Percentiles rank a stretch among this genome's conserved stretches.
Conservation (phyloP, 2,329 filamentous ascomycete genomes). For the Malbranchea cinnamomea region DNA sequence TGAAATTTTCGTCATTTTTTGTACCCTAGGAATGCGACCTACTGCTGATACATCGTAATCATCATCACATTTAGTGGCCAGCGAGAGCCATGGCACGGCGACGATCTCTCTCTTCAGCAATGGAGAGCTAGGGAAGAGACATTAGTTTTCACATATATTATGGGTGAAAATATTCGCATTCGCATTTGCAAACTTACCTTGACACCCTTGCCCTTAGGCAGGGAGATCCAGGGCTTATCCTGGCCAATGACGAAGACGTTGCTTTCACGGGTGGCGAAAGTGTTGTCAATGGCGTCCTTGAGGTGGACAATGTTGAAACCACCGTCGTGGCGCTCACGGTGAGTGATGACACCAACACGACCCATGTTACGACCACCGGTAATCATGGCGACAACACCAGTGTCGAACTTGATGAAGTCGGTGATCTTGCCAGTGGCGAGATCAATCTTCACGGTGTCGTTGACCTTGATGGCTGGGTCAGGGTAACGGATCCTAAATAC, state of each 20-base stretch:
- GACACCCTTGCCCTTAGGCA: slow-evolving; percentile 99
- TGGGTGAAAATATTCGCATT: neutral
- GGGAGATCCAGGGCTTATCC: slow-evolving; percentile 98
- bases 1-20: slow-evolving; percentile 11
- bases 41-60: slow-evolving; percentile 7
- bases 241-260: slow-evolving; percentile 99
- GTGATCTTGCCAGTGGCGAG: slow-evolving; percentile 92
- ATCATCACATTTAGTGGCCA: slow-evolving; percentile 32
- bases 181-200: slow-evolving; percentile 39
- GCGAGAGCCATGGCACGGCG: slow-evolving; percentile 58
- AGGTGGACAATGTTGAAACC: slow-evolving; percentile 99
- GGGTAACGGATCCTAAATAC: slow-evolving; percentile 87
- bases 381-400: slow-evolving; percentile 93
- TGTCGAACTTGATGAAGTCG: slow-evolving; percentile 98
- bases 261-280: slow-evolving; percentile 96
- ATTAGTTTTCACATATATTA: slow-evolving; percentile 12
- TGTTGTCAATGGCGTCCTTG: slow-evolving; percentile 99
- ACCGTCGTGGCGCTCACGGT: slow-evolving; percentile 99
- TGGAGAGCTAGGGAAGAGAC: slow-evolving; percentile 51
- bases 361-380: slow-evolving; percentile 99
- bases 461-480: slow-evolving; percentile 96
- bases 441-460: slow-evolving; percentile 99
- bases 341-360: slow-evolving; percentile 99
- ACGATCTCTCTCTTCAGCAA: slow-evolving; percentile 98
- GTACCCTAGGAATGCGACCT: slow-evolving; percentile 7